Conservation (phyloP, 805 yeast genomes). For the Teunomyces kruisii region DNA sequence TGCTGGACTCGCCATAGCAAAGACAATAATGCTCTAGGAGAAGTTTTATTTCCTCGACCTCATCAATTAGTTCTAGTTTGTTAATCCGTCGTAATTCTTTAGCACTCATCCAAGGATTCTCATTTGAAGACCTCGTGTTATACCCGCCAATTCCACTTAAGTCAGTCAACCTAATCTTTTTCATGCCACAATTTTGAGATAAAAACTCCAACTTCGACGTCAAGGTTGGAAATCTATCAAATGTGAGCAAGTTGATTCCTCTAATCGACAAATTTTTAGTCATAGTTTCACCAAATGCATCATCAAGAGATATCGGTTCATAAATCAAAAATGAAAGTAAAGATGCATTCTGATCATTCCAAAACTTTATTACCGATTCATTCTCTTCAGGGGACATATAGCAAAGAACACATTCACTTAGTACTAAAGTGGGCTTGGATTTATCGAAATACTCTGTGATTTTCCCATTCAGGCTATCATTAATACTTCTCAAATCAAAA, state of each 20-base stretch:
- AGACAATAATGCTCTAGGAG: conserved; percentile 63
- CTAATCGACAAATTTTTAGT: conserved; percentile 54
- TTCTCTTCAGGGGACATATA: conserved; percentile 57
- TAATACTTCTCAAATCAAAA: conserved; percentile 49
- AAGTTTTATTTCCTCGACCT: conserved; percentile 66
- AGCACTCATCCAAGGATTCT: conserved; percentile 41
- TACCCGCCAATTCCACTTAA: conserved; percentile 45
- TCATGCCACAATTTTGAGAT: conserved; percentile 21
- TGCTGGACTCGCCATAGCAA: conserved; percentile 42
- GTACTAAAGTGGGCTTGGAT: conserved; percentile 54
- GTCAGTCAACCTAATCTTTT: conserved; percentile 42
- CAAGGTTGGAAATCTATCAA: conserved; percentile 51
- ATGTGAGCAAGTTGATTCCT: conserved; percentile 62
- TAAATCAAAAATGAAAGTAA: conserved; percentile 47
- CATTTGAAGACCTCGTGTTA: conserved; percentile 21
- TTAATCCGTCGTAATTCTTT: conserved; percentile 47
- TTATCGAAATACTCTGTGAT: conserved; percentile 25
- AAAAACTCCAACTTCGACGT: conserved; percentile 25
- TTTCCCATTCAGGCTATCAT: neutral
- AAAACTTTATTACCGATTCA: conserved; percentile 42
- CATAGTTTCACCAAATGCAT: conserved; percentile 71
- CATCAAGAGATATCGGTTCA: conserved; percentile 68
- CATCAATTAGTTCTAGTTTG: conserved; percentile 67
- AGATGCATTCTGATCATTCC: conserved; percentile 26
- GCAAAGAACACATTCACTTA: conserved; percentile 78